Conservation (phyloP, 2,329 filamentous ascomycete species). For the Trichophyton simii region DNA sequence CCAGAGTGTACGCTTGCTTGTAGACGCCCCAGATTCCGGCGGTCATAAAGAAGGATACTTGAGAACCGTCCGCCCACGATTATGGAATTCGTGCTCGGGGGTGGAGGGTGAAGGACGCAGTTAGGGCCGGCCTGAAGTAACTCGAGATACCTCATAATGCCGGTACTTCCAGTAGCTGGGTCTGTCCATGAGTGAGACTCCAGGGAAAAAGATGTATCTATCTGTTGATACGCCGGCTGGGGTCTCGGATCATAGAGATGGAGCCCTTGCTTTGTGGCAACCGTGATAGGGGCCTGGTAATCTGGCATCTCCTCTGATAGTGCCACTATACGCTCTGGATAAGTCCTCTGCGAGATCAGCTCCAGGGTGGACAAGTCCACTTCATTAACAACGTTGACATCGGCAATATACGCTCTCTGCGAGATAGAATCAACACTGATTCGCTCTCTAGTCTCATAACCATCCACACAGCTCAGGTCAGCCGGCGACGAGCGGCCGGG, state of each 20-base stretch:
- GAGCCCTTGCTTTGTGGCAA: conserved; percentile 70
- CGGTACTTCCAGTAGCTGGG: conserved; percentile 10
- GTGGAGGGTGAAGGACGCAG: conserved; percentile 65
- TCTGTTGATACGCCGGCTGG: neutral
- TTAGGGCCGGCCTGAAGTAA: conserved; percentile 71
- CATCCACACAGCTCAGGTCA: conserved; percentile 4
- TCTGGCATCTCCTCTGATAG: conserved; percentile 53
- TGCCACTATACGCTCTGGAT: conserved; percentile 71
- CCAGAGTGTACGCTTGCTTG: conserved; percentile 73
- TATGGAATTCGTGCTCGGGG: conserved; percentile 58
- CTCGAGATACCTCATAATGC: conserved; percentile 45
- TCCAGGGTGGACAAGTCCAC: conserved; percentile 65
- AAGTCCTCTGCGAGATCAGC: conserved; percentile 56
- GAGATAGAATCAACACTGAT: conserved; percentile 61
- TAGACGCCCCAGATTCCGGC: conserved; percentile 68
- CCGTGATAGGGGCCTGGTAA: conserved; percentile 58
- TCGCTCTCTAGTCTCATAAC: conserved; percentile 42
- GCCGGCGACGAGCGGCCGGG: conserved; percentile 16
- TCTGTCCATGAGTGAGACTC: neutral
- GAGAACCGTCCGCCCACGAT: conserved; percentile 83
- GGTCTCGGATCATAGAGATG: conserved; percentile 67
- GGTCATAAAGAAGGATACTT: conserved; percentile 77
- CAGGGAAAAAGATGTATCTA: neutral
- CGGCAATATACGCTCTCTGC: conserved; percentile 64
- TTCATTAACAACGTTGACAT: conserved; percentile 64